phyloP scores from a whole-genome alignment of 1,139 yeast species.

The Lodderomyces theae region DNA sequence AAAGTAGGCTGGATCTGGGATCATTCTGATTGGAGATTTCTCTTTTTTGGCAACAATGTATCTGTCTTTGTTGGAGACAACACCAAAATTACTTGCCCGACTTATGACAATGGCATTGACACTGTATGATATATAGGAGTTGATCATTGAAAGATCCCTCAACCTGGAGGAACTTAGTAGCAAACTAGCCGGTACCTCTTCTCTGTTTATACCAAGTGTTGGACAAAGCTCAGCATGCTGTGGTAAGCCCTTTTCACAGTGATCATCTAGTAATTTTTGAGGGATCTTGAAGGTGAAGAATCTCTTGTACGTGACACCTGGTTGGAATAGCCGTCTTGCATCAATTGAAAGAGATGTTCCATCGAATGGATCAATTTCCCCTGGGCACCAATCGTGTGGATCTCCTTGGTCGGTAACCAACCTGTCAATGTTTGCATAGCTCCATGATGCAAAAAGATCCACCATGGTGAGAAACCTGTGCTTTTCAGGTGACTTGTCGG shows the following conservation, averaged over 20 bases:
- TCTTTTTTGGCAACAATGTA: conserved; percentile 40
- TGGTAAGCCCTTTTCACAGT: conserved; percentile 39
- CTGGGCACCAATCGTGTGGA: conserved; percentile 51
- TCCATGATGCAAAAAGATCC: conserved; percentile 48
- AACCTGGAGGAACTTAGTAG: conserved; percentile 20
- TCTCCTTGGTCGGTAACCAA: conserved; percentile 46
- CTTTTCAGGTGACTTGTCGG: conserved; percentile 22
- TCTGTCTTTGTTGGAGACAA: conserved; percentile 23
- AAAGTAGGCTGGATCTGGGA: conserved; percentile 31
- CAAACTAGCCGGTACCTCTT: conserved; percentile 22
- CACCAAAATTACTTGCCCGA: conserved; percentile 26
- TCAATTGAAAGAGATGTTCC: conserved; percentile 37
- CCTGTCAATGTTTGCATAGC: conserved; percentile 46
- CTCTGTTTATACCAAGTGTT: conserved; percentile 34
- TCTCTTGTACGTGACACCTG: conserved; percentile 40
- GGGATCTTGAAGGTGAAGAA: conserved; percentile 44
- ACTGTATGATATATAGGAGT: conserved; percentile 36
- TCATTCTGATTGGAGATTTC: conserved; percentile 33
- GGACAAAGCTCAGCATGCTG: conserved; percentile 41
- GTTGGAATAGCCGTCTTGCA: conserved; percentile 38
- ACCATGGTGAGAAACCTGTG: conserved; percentile 43
- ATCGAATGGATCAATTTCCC: conserved; percentile 46
- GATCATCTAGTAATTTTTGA: conserved; percentile 40
- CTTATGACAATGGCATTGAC: conserved; percentile 46
- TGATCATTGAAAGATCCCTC: conserved; percentile 40